A percentile compares a stretch with the other conserved stretches of the same genome.
Conservation (phyloP, 2,329 filamentous ascomycete genomes). For the Graphilbum ipis-grandicollis region DNA sequence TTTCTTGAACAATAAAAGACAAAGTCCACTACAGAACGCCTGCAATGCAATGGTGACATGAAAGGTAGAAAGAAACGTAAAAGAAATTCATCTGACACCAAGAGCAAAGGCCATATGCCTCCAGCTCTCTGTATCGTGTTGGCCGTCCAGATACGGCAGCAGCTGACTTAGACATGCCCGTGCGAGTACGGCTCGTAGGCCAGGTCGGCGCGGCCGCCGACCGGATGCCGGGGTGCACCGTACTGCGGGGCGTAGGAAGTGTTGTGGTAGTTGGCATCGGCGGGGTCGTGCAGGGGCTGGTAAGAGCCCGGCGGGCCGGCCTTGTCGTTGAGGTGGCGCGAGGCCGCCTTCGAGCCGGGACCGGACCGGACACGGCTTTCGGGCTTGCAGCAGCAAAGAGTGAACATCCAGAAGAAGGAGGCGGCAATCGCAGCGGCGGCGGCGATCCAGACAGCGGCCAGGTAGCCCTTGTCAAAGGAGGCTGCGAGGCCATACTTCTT, state of each 20-base stretch:
- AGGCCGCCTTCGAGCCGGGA: conserved; percentile 11
- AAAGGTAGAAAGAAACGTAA: conserved; percentile 1
- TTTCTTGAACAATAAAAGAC: too few species aligned
- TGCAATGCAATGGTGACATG: conserved; percentile 2
- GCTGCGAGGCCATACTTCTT: conserved; percentile 55
- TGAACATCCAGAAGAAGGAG: conserved; percentile 80
- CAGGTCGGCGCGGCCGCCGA: conserved; percentile 27
- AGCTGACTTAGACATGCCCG: conserved; percentile 28
- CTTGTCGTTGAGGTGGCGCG: conserved; percentile 30
- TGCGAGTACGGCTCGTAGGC: conserved; percentile 51
- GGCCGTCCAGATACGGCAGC: too few species aligned
- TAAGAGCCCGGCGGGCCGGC: conserved; percentile 17
- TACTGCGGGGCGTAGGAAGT: conserved; percentile 10
- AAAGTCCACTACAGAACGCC: conserved; percentile 4
- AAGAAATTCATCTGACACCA: background rate
- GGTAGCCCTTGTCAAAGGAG: conserved; percentile 49
- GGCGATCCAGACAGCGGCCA: conserved; percentile 61
- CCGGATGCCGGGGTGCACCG: conserved; percentile 20
- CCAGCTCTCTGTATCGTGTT: too few species aligned
- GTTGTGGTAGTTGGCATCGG: conserved; percentile 20
- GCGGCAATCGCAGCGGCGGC: conserved; percentile 60
- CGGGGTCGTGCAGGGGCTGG: conserved; percentile 25
- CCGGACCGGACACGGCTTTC: conserved; percentile 26
- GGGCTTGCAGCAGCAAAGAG: conserved; percentile 72
- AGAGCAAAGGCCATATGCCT: too few species aligned